These are phyloP conservation scores for Claviceps citrina DNA, from an alignment of 2,329 filamentous ascomycete genomes.

Conservation along the genomic window DNA sequence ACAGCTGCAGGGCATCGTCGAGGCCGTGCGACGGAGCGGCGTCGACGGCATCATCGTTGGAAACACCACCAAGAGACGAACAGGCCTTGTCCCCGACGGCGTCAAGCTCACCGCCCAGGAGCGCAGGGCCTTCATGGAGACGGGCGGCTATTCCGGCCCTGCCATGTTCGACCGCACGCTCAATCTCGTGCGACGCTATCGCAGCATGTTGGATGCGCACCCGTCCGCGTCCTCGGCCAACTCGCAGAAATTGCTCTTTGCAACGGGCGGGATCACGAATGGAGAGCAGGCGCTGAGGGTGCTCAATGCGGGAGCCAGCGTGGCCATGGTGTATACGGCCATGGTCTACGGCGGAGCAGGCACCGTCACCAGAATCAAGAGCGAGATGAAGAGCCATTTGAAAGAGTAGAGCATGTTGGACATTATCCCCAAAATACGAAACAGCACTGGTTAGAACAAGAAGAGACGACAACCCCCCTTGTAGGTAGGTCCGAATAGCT, in stretches of 20 bases:
- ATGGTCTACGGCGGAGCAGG: constrained; percentile 50
- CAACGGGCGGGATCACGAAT: constrained; percentile 81
- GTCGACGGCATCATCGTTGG: constrained; percentile 94
- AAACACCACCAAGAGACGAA: constrained; percentile 82
- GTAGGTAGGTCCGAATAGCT: too few species aligned
- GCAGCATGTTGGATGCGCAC: constrained; percentile 46
- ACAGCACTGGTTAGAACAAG: too few species aligned
- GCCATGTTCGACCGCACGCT: constrained; percentile 73
- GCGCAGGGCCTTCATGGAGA: constrained; percentile 51
- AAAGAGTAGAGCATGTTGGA: not conserved
- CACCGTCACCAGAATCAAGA: constrained; percentile 49
- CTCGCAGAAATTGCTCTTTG: constrained; percentile 71
- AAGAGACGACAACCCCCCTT: too few species aligned
- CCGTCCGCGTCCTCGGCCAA: constrained; percentile 12
- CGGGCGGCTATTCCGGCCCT: constrained; percentile 81
- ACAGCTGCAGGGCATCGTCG: constrained; percentile 77
- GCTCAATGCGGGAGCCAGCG: constrained; percentile 75
- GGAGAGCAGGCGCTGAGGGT: constrained; percentile 70
- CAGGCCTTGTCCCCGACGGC: constrained; percentile 52
- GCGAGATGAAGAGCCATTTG: constrained; percentile 35
- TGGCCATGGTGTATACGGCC: constrained; percentile 82
- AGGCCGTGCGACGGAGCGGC: constrained; percentile 67
- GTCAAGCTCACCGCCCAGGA: constrained; percentile 52
- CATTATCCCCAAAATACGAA: constrained; percentile 21
- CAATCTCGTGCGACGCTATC: constrained; percentile 64